phyloP scores from a whole-genome alignment of 2,329 filamentous ascomycete genomes.

The Fusarium zealandicum region DNA sequence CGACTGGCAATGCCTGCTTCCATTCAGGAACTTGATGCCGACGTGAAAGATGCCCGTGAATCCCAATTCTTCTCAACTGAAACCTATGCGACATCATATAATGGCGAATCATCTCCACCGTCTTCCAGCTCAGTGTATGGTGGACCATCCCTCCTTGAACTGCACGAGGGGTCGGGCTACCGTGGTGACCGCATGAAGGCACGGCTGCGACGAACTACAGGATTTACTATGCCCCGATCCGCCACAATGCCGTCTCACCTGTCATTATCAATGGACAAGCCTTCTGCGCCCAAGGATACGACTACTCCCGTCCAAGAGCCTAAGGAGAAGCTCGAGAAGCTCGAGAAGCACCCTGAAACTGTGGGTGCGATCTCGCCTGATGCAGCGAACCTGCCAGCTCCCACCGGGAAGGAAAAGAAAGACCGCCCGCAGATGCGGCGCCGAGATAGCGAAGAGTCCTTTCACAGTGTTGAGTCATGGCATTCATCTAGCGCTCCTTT shows the following conservation, averaged over 20 bases:
- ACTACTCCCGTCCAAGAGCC: slow-evolving; percentile 4
- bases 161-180: slow-evolving; percentile 45
- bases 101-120: slow-evolving; percentile 13
- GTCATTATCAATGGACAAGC: slow-evolving; percentile 31
- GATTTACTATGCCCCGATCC: slow-evolving; percentile 42
- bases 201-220: slow-evolving; percentile 42
- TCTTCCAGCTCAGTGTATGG: slow-evolving; percentile 19
- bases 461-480: slow-evolving; percentile 63
- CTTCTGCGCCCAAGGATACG: slow-evolving; percentile 42
- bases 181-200: slow-evolving; percentile 42
- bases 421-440: slow-evolving; percentile 15
- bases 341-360: not conserved
- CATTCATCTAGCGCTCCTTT: slow-evolving; percentile 50
- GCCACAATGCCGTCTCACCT: slow-evolving; percentile 43
- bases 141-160: slow-evolving; percentile 29
- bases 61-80: slow-evolving; percentile 12
- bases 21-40: not conserved
- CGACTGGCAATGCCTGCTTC: not conserved
- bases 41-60: slow-evolving; percentile 1
- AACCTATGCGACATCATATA: not conserved
- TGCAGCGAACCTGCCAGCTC: not conserved
- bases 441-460: slow-evolving; percentile 54
- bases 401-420: slow-evolving; percentile 2
- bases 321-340: not conserved
- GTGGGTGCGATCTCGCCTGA: not conserved